phyloP scores from a whole-genome alignment of 1,284 basidiomycete species.

The Microbotryum intermedium region DNA sequence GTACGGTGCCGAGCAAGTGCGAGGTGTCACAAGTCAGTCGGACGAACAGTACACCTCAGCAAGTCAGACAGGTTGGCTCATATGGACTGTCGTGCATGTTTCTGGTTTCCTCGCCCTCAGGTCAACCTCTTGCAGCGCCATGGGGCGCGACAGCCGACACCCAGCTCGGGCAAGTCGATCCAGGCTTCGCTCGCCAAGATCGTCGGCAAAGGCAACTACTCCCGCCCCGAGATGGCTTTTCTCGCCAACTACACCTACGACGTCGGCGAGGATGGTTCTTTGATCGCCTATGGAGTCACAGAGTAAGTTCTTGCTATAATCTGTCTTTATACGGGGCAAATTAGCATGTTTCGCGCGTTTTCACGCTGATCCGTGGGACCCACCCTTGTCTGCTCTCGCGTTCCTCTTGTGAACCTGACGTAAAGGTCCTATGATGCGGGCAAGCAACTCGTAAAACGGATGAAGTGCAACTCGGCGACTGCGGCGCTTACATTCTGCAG shows the following conservation, averaged over 20 bases:
- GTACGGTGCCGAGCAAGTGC: too few species aligned
- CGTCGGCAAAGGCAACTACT: constrained; percentile 37
- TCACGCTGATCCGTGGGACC: too few species aligned
- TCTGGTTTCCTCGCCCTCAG: background rate
- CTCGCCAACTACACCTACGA: constrained; percentile 52
- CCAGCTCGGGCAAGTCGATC: constrained; percentile 47
- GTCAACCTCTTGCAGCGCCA: constrained; percentile 60
- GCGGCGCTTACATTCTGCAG: constrained; percentile 35
- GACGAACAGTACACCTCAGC: too few species aligned
- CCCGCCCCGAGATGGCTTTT: constrained; percentile 52
- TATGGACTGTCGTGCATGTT: too few species aligned
- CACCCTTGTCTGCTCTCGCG: background rate
- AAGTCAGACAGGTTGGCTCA: too few species aligned
- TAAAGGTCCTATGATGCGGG: constrained; percentile 46
- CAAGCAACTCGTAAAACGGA: background rate
- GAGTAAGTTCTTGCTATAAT: too few species aligned
- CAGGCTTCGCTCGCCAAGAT: constrained; percentile 42
- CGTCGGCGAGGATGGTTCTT: background rate
- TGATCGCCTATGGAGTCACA: background rate
- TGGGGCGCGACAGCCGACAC: constrained; percentile 68
- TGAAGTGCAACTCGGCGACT: constrained; percentile 37
- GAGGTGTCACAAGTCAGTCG: too few species aligned
- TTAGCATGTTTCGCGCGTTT: too few species aligned
- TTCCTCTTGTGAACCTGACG: constrained; percentile 22
- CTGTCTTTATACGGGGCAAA: too few species aligned